A percentile compares a stretch with the other conserved stretches of the same genome.
These are phyloP conservation scores for Phaeotremella skinneri DNA, from an alignment of 768 basidiomycete genomes.

Conservation along the genomic window DNA sequence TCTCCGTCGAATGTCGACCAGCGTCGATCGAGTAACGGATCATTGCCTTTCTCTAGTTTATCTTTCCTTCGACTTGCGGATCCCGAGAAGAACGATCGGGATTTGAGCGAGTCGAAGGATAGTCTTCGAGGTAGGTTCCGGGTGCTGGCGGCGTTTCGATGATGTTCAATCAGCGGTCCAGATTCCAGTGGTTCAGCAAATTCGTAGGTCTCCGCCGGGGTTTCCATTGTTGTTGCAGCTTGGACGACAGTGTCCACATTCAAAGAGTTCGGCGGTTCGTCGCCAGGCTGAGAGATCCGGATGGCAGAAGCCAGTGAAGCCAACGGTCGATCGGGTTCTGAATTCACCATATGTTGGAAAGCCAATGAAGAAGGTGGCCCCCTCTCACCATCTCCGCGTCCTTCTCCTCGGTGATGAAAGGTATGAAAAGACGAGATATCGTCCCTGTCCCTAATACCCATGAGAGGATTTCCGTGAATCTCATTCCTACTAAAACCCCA, in stretches of 20 bases:
- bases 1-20: conserved; percentile 9
- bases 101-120: conserved; percentile 2
- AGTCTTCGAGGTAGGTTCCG: neutral
- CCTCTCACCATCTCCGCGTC: neutral
- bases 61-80: conserved; percentile 17
- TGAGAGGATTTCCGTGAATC: neutral
- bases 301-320: conserved; percentile 30
- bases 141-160: conserved; percentile 1
- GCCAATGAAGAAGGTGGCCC: neutral
- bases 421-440: neutral
- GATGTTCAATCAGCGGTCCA: neutral
- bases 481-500: neutral
- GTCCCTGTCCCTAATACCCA: neutral
- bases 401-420: neutral
- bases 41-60: neutral
- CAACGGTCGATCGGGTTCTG: conserved; percentile 12
- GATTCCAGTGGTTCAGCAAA: neutral
- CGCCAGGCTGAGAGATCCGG: conserved; percentile 9
- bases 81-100: conserved; percentile 1
- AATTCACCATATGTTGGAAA: neutral
- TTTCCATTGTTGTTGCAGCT: conserved; percentile 2
- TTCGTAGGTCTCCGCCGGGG: neutral
- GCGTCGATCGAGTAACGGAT: conserved; percentile 4
- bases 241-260: neutral
- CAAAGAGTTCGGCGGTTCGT: neutral